Percentiles rank a stretch among this genome's conserved stretches.
Evolutionary conservation across 2,329 filamentous ascomycete species (phyloP).

Genomic region (Byssothecium circinans): DNA sequence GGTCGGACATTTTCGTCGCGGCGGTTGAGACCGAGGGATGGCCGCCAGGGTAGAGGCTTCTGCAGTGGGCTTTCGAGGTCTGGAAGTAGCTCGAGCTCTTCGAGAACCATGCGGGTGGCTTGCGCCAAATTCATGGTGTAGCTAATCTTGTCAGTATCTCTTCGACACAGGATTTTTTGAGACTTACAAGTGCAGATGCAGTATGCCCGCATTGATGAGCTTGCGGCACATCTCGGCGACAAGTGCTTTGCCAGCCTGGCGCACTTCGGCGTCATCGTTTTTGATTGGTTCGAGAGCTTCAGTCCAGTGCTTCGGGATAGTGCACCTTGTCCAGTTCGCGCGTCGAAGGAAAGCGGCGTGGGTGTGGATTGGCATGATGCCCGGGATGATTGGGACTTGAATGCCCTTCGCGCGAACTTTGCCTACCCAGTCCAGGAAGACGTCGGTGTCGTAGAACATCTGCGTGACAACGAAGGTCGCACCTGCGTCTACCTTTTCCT

Average conservation of each 20-base stretch:
- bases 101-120: slow-evolving; percentile 89
- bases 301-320: slow-evolving; percentile 79
- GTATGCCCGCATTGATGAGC: slow-evolving; percentile 78
- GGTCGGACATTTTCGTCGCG: slow-evolving; percentile 94
- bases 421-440: slow-evolving; percentile 87
- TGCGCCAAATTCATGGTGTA: slow-evolving; percentile 99
- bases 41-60: slow-evolving; percentile 93
- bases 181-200: slow-evolving; percentile 81
- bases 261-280: slow-evolving; percentile 91
- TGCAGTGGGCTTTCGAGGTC: slow-evolving; percentile 76
- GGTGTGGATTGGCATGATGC: slow-evolving; percentile 93
- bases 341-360: slow-evolving; percentile 90
- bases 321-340: slow-evolving; percentile 87
- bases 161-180: slow-evolving; percentile 8
- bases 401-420: slow-evolving; percentile 87
- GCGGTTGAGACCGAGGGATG: slow-evolving; percentile 85
- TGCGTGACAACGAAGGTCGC: slow-evolving; percentile 95
- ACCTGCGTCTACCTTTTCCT: slow-evolving; percentile 95
- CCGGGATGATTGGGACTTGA: slow-evolving; percentile 77
- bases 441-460: slow-evolving; percentile 99
- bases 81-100: slow-evolving; percentile 82
- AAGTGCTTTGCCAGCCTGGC: slow-evolving; percentile 83
- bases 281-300: slow-evolving; percentile 86
- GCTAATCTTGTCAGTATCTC: slow-evolving; percentile 33
- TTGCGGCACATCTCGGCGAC: slow-evolving; percentile 89